Evolutionary conservation across 306 rosid species (phyloP).

Genomic region (Cicer bijugum): DNA sequence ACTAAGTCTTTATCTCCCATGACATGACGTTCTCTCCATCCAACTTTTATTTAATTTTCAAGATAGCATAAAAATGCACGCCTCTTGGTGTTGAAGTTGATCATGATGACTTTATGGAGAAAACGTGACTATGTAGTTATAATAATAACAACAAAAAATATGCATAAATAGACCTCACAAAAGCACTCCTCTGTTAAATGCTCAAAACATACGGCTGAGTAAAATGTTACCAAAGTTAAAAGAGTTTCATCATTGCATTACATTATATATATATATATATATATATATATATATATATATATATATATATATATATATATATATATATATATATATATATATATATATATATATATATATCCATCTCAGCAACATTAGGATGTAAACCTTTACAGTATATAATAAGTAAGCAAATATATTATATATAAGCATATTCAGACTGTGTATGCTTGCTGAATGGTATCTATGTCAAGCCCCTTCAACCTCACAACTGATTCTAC

Average conservation of each 20-base stretch:
- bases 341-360: slow-evolving; percentile 20
- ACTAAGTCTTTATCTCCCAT: not conserved
- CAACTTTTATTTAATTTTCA: slow-evolving; percentile 7
- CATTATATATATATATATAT: slow-evolving; percentile 34
- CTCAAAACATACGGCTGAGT: slow-evolving; percentile 46
- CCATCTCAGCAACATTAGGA: slow-evolving; percentile 51
- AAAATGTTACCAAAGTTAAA: slow-evolving; percentile 37
- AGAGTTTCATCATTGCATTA: slow-evolving; percentile 38
- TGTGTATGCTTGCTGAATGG: slow-evolving; percentile 97
- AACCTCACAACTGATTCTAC: slow-evolving; percentile 98
- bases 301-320: not conserved
- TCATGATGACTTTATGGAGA: slow-evolving; percentile 5
- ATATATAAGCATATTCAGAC: slow-evolving; percentile 57
- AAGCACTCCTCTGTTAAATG: slow-evolving; percentile 45
- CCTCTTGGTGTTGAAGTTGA: not conserved
- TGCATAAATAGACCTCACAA: slow-evolving; percentile 30
- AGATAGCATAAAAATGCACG: slow-evolving; percentile 21
- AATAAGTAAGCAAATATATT: slow-evolving; percentile 44
- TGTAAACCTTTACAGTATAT: slow-evolving; percentile 57
- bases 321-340: not conserved
- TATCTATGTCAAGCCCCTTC: slow-evolving; percentile 95
- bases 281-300: not conserved
- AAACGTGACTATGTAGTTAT: not conserved
- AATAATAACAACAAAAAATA: not conserved
- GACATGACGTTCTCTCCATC: not conserved